phyloP scores from a whole-genome alignment of 2,329 filamentous ascomycete species.

The Aureobasidium namibiae region DNA sequence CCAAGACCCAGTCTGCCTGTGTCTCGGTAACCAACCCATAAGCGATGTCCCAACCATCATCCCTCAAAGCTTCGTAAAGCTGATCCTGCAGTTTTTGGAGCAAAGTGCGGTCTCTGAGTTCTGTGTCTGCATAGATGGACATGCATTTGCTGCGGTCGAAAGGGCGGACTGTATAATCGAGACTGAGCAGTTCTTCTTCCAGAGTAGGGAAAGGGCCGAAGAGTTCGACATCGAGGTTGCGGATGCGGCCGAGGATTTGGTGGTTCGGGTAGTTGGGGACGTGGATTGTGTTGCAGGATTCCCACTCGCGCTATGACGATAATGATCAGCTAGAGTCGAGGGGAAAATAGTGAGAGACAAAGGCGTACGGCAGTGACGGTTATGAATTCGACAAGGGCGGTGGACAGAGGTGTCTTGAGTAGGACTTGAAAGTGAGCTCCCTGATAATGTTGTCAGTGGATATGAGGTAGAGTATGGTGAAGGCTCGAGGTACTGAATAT shows the following conservation, averaged over 20 bases:
- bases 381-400: not conserved
- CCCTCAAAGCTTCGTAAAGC: not conserved
- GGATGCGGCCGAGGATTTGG: conserved; percentile 3
- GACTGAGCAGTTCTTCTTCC: not conserved
- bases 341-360: not conserved
- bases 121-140: not conserved
- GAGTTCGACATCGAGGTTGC: conserved; percentile 9
- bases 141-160: not conserved
- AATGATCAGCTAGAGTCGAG: not conserved
- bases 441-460: not conserved
- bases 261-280: not conserved
- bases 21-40: conserved; percentile 1
- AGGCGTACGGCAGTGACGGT: not conserved
- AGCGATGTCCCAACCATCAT: not conserved
- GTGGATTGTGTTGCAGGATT: not conserved
- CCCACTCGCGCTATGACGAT: not conserved
- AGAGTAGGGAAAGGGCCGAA: not conserved
- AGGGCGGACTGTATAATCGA: not conserved
- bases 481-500: not conserved
- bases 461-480: not conserved
- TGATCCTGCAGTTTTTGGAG: not conserved
- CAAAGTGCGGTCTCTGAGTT: not conserved
- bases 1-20: not conserved
- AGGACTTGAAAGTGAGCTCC: not conserved
- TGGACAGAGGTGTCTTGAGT: not conserved